Percentiles rank a stretch among this genome's conserved stretches.
phyloP scores from a whole-genome alignment of 371 early-diverging fungal genomes.

The Entomophthora muscae region DNA sequence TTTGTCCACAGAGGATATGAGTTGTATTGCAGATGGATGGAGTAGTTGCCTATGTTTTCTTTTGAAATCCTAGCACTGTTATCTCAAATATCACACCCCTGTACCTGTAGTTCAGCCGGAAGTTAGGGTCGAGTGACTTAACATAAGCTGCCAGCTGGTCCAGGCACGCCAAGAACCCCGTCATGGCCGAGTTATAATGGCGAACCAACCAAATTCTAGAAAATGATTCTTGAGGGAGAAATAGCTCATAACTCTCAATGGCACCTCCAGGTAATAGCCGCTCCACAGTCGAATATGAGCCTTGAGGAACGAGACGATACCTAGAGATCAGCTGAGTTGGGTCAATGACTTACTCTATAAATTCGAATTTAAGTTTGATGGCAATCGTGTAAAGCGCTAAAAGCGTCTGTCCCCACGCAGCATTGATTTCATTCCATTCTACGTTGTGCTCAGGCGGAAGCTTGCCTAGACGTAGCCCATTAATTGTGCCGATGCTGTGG shows the following conservation, averaged over 20 bases:
- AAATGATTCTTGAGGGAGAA: constrained; percentile 58
- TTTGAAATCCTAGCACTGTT: constrained; percentile 44
- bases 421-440: constrained; percentile 93
- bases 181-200: constrained; percentile 78
- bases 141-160: constrained; percentile 64
- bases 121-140: constrained; percentile 45
- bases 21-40: constrained; percentile 70
- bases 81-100: no score
- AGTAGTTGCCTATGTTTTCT: constrained; percentile 73
- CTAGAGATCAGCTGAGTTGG: constrained; percentile 17
- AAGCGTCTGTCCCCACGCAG: constrained; percentile 85
- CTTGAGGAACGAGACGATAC: constrained; percentile 75
- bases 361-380: constrained; percentile 59
- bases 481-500: constrained; percentile 81
- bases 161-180: constrained; percentile 71
- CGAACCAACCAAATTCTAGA: constrained; percentile 71
- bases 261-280: constrained; percentile 47
- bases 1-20: constrained; percentile 83
- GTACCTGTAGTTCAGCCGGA: constrained; percentile 62
- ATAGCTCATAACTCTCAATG: constrained; percentile 61
- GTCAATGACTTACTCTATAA: constrained; percentile 35
- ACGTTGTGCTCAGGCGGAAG: constrained; percentile 33
- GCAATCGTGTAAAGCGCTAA: constrained; percentile 75
- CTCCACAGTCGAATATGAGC: constrained; percentile 81
- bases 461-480: constrained; percentile 80